Evolutionary conservation across 2,329 filamentous ascomycete genomes (phyloP), one percentile per base, ranked within the genome.

Genomic region (Phyllosticta ampelicida): DNA sequence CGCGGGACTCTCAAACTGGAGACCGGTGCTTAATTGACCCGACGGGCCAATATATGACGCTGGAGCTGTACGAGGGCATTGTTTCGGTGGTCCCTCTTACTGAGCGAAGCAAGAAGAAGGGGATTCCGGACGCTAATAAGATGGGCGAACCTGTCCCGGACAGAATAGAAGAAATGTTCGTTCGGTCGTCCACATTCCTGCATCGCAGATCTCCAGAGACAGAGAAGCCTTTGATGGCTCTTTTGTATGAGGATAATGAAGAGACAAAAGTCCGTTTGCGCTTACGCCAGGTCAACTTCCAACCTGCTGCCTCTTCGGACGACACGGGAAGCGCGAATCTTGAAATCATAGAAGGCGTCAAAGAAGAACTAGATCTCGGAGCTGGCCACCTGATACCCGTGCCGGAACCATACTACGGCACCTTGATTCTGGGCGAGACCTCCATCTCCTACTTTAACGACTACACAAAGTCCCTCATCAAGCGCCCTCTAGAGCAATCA

Each of bases 1-100:
- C 81, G 28, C 73, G 89, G 55, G 87, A 95, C 67, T 86, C 87
- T 8, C 87, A 92, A 70, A 91, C 87, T 60, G 86, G 87, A 64
- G 89, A 95, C 71, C 81, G 87, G 65, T 92, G 89, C 65, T 77
- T 91, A 61, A 85, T 96, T 5, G 92, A 97, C 69, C 90, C 90
- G 0, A 86, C 85, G 0, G 85, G 87, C 6, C 75, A 77, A 21
- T 85, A 83, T 69, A 78, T 88, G 77, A 82, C 82, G 2, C 68
- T 88, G 62, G 84, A 87, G 67, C 74, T 87, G 8, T 86, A 85
- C 62, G 85, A 88, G 67, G 85, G 85, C 16, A 78, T 87, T 5
- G 75, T 87, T 30, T 85, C 81, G 11, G 77, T 87, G 11, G 72
- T 87, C 49, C 84, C 83, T 1, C 77, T 87, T 50, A 73, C 82